phyloP scores from a whole-genome alignment of 2,329 filamentous ascomycete species.

The Immersiporthe knoxdaviesiana region DNA sequence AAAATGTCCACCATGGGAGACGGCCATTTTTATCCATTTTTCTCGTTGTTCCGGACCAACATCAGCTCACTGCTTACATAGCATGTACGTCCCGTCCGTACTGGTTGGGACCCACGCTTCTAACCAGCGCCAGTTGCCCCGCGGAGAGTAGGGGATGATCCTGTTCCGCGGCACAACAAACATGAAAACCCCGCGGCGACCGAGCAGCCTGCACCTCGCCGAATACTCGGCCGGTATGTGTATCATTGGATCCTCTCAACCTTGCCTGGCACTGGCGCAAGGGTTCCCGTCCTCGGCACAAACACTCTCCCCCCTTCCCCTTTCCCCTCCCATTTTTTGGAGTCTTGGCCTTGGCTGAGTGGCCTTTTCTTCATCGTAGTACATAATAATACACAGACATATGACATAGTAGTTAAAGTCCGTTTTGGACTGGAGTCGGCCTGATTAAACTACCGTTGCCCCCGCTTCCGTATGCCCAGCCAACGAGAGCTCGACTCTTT shows the following conservation, averaged over 20 bases:
- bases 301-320: too few species aligned
- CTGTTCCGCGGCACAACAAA: not conserved
- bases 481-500: not conserved
- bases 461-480: not conserved
- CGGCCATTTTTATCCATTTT: too few species aligned
- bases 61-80: not conserved
- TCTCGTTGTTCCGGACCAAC: not conserved
- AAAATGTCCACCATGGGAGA: too few species aligned
- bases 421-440: not conserved
- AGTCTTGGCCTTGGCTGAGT: not conserved
- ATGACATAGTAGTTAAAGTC: not conserved
- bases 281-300: not conserved
- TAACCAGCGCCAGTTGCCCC: not conserved
- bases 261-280: not conserved
- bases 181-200: not conserved
- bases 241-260: not conserved
- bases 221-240: not conserved
- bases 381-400: not conserved
- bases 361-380: not conserved
- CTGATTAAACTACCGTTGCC: not conserved
- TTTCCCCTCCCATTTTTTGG: not conserved
- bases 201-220: not conserved
- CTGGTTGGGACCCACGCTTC: not conserved
- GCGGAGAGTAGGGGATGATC: slow-evolving; percentile 2
- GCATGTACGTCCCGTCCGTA: not conserved